Evolutionary conservation across 768 basidiomycete species (phyloP).

Genomic region (Goffeauzyma gilvescens): DNA sequence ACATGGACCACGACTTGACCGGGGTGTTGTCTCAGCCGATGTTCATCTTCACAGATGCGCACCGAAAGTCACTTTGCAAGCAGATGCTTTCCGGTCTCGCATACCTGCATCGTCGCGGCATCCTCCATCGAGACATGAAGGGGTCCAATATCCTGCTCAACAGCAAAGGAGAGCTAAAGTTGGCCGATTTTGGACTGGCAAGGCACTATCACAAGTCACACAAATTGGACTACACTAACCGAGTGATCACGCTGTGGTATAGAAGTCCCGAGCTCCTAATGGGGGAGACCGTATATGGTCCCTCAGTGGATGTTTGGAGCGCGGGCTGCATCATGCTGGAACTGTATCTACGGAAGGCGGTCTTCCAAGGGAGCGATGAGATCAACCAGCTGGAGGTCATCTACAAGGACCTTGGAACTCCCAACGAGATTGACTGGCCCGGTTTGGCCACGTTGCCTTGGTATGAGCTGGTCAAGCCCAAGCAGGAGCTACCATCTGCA

Average conservation of each 20-base stretch:
- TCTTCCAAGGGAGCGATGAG: conserved; percentile 97
- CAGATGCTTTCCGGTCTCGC: conserved; percentile 91
- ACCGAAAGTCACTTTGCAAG: conserved; percentile 83
- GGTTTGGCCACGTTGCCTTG: conserved; percentile 69
- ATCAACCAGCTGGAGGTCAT: conserved; percentile 90
- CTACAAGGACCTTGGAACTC: conserved; percentile 78
- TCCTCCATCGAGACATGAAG: conserved; percentile 97
- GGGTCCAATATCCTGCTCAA: conserved; percentile 94
- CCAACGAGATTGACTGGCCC: conserved; percentile 59
- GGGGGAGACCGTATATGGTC: conserved; percentile 87
- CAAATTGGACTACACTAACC: conserved; percentile 89
- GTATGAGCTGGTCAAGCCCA: conserved; percentile 96
- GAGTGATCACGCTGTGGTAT: conserved; percentile 98
- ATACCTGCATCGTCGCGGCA: conserved; percentile 85
- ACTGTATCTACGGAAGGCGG: conserved; percentile 77
- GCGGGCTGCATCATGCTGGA: conserved; percentile 99
- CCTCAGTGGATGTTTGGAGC: conserved; percentile 99
- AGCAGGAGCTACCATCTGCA: conserved; percentile 48
- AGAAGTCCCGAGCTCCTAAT: conserved; percentile 84
- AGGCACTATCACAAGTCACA: conserved; percentile 85
- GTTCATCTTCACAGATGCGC: conserved; percentile 62
- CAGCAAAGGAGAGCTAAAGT: conserved; percentile 75
- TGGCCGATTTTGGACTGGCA: conserved; percentile 93
- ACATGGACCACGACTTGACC: conserved; percentile 96
- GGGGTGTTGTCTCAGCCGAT: conserved; percentile 81